Percentiles rank a stretch among this genome's conserved stretches.
Evolutionary conservation across 1,284 basidiomycete species (phyloP).

Genomic region (Pseudozyma hubeiensis): DNA sequence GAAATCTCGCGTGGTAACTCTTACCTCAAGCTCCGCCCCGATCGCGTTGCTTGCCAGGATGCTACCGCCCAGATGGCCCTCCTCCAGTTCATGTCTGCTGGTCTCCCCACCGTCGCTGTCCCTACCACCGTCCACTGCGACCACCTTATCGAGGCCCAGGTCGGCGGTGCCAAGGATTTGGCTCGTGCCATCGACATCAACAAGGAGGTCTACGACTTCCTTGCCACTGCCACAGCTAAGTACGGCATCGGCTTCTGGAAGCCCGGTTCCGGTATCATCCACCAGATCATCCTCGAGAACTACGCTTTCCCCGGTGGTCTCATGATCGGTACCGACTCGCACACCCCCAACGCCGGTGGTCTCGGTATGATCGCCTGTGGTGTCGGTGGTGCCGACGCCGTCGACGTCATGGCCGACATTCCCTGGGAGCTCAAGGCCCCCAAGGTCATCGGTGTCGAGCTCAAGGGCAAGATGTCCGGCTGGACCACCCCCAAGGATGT

Average conservation of each 20-base stretch:
- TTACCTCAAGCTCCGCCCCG: conserved; percentile 68
- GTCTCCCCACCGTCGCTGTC: conserved; percentile 85
- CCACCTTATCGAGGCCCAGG: conserved; percentile 97
- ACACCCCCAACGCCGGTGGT: conserved; percentile 99
- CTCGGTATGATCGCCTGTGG: conserved; percentile 98
- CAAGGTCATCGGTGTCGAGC: conserved; percentile 97
- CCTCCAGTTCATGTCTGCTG: conserved; percentile 98
- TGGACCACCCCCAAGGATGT: conserved; percentile 93
- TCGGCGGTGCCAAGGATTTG: conserved; percentile 92
- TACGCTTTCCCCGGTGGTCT: conserved; percentile 98
- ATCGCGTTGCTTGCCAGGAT: conserved; percentile 98
- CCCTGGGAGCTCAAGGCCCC: conserved; percentile 99
- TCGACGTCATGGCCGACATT: conserved; percentile 96
- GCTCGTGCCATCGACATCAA: conserved; percentile 92
- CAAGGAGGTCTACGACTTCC: conserved; percentile 99
- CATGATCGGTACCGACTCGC: conserved; percentile 99
- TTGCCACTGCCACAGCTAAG: conserved; percentile 97
- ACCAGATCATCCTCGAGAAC: conserved; percentile 86
- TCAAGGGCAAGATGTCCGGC: conserved; percentile 92
- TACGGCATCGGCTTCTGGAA: conserved; percentile 99
- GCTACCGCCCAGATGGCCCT: conserved; percentile 99
- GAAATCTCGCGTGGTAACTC: conserved; percentile 66
- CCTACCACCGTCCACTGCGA: conserved; percentile 95
- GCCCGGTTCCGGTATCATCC: conserved; percentile 89
- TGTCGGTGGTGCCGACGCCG: conserved; percentile 99